These are phyloP conservation scores for Diversispora eburnea DNA, from an alignment of 192 early-diverging fungal species.

Conservation along the genomic window DNA sequence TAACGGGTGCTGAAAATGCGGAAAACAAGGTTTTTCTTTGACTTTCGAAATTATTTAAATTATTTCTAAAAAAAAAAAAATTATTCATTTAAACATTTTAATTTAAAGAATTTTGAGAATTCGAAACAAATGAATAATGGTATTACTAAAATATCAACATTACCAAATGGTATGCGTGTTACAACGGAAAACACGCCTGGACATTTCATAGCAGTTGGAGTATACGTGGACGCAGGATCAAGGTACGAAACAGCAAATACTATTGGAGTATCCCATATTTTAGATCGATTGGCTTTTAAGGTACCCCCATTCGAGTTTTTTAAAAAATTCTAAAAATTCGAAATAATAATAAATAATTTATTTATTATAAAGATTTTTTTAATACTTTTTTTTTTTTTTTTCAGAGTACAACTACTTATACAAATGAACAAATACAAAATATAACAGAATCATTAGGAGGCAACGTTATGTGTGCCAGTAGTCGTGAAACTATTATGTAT, in stretches of 20 bases:
- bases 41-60: not conserved
- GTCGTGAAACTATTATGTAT: conserved; percentile 94
- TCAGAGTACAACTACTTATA: conserved; percentile 62
- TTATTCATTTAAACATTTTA: not conserved
- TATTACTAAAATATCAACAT: conserved; percentile 61
- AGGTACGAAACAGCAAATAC: conserved; percentile 73
- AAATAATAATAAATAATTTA: not conserved
- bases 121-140: not conserved
- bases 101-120: not conserved
- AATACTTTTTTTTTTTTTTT: no score
- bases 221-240: conserved; percentile 88
- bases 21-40: not conserved
- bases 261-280: conserved; percentile 75
- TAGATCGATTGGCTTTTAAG: conserved; percentile 94
- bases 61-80: not conserved
- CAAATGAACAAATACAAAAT: conserved; percentile 65
- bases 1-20: not conserved
- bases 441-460: conserved; percentile 86
- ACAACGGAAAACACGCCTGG: conserved; percentile 76
- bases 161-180: conserved; percentile 87
- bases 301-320: conserved; percentile 32
- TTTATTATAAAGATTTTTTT: no score
- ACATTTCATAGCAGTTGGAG: conserved; percentile 87
- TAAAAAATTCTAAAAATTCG: not conserved
- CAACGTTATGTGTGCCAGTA: conserved; percentile 83